Evolutionary conservation across 441 rosid genomes (phyloP).

Genomic region (Mallotus japonicus): DNA sequence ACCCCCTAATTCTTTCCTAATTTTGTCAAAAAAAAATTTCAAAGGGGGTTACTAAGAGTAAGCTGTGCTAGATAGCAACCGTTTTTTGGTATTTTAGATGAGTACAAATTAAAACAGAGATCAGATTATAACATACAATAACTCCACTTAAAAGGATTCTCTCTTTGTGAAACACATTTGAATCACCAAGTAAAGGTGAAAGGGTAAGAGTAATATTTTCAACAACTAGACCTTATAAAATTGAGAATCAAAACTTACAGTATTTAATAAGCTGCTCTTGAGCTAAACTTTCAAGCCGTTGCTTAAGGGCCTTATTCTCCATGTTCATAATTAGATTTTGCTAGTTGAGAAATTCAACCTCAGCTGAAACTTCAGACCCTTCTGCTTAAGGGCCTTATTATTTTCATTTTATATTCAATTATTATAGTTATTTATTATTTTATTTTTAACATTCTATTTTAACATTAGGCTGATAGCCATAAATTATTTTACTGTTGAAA

Average conservation of each 20-base stretch:
- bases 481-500: no score
- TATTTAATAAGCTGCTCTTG: slow-evolving; percentile 88
- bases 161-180: neutral
- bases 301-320: slow-evolving; percentile 99
- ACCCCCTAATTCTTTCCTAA: no score
- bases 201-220: neutral
- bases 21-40: no score
- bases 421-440: no score
- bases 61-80: neutral
- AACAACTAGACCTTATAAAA: slow-evolving; percentile 14
- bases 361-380: slow-evolving; percentile 89
- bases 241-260: slow-evolving; percentile 46
- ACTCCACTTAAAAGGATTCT: neutral
- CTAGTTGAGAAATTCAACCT: slow-evolving; percentile 95
- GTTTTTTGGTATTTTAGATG: neutral
- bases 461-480: no score
- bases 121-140: neutral
- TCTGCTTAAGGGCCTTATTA: slow-evolving; percentile 55
- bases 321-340: slow-evolving; percentile 81
- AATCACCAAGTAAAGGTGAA: slow-evolving; percentile 10
- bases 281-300: slow-evolving; percentile 78
- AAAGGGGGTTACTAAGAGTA: no score
- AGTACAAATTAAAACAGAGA: neutral
- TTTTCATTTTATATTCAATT: no score
- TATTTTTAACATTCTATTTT: no score